Evolutionary conservation across 1,284 basidiomycete species (phyloP).

Genomic region (Tranzscheliella williamsii): DNA sequence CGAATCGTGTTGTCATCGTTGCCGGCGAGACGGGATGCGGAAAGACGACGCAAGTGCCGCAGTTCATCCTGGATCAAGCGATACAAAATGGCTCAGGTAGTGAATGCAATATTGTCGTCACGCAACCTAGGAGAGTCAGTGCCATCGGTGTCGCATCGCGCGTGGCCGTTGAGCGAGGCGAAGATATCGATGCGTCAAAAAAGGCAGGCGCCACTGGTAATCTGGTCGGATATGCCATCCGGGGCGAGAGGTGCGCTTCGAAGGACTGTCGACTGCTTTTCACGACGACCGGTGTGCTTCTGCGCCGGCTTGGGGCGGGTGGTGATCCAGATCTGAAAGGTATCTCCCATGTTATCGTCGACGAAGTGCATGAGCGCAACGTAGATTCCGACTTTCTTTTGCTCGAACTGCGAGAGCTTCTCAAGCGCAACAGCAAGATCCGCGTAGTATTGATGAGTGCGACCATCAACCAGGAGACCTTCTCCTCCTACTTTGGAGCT

Average conservation of each 20-base stretch:
- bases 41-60: conserved; percentile 80
- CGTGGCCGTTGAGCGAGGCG: conserved; percentile 80
- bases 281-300: conserved; percentile 88
- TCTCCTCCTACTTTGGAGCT: conserved; percentile 59
- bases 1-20: conserved; percentile 37
- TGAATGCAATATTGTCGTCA: conserved; percentile 77
- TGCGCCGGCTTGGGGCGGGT: conserved; percentile 73
- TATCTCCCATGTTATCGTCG: conserved; percentile 84
- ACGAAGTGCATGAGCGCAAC: conserved; percentile 90
- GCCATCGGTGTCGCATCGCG: conserved; percentile 86
- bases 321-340: conserved; percentile 72
- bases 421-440: conserved; percentile 72
- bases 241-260: conserved; percentile 78
- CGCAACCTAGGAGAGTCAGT: conserved; percentile 86
- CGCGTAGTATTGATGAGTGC: conserved; percentile 70
- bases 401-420: conserved; percentile 77
- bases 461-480: conserved; percentile 43
- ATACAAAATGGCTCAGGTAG: conserved; percentile 71
- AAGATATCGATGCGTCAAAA: conserved; percentile 67
- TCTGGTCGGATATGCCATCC: conserved; percentile 82
- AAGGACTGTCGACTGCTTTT: conserved; percentile 71
- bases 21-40: conserved; percentile 72
- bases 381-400: conserved; percentile 87
- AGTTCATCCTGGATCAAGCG: conserved; percentile 76
- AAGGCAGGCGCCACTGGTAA: conserved; percentile 14